A percentile compares a stretch with the other conserved stretches of the same genome.
phyloP scores from a whole-genome alignment of 192 early-diverging fungal species.

The Linnemannia hyalina region DNA sequence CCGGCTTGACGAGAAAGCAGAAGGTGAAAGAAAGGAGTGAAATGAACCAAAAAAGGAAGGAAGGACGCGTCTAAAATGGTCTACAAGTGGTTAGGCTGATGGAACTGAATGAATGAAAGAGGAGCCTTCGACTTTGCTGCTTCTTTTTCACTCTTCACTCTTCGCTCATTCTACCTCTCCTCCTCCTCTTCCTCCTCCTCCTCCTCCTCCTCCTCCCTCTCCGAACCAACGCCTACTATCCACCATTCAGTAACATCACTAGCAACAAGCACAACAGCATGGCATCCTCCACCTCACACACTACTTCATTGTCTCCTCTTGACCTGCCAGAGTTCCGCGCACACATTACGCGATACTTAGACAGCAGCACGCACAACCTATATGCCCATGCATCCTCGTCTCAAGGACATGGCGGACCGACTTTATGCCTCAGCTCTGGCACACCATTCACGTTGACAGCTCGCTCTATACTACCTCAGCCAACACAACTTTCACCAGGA shows the following conservation, averaged over 20 bases:
- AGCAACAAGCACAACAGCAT: background rate
- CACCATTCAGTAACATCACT: background rate
- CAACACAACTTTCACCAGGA: background rate
- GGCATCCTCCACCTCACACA: background rate
- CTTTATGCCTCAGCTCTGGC: constrained; percentile 15
- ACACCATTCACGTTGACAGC: constrained; percentile 14
- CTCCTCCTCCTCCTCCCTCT: too few relatives aligned
- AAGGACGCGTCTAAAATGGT: background rate
- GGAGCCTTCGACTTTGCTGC: too few relatives aligned
- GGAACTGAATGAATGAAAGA: background rate
- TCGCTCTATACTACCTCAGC: too few relatives aligned
- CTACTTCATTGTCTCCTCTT: background rate
- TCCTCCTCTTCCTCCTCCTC: too few relatives aligned
- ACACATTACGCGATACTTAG: background rate
- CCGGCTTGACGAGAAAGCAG: too few relatives aligned
- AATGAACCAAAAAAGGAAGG: background rate
- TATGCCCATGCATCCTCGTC: constrained; percentile 16
- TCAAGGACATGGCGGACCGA: constrained; percentile 12
- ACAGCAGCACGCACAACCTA: background rate
- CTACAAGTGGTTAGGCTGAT: background rate
- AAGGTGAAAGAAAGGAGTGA: too few relatives aligned
- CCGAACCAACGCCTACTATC: background rate
- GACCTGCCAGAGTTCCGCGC: constrained; percentile 15
- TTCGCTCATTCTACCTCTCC: background rate
- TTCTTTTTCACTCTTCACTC: background rate